Base-by-base conservation (phyloP, 805 yeast species). In the Kodamaea nitidulidarum region DNA sequence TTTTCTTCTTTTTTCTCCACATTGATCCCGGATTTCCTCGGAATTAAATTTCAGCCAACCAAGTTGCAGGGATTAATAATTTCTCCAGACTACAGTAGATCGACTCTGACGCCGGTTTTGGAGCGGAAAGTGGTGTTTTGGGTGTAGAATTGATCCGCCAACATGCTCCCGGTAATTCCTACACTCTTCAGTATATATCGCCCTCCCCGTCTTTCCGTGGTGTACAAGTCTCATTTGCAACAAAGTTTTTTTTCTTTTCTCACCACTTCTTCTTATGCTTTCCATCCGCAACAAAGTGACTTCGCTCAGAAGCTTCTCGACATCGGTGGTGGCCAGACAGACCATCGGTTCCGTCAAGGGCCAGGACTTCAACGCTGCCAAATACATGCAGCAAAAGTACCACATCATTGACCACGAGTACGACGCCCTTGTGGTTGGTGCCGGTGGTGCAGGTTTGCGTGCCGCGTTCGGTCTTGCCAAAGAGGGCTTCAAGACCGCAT, bases 401-500 rank as follows among this genome's bases (percentile, higher is more conserved):
- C 93, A 88, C 58, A 82, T 91, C 48, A 82, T 91, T 51, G 98
- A 91, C 68, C 98, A 91, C 66, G 98, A 93, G 66, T 91, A 93
- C 68, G 98, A 91, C 72, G 88, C 96, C 75, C 80, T 91, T 36
- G 98, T 91, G 44, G 88, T 91, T 40, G 98, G 98, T 58, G 98
- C 98, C 42, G 98, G 98, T 58, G 98, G 98, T 64, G 98, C 98
- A 36, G 98, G 98, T 61, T 73, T 91, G 45, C 82, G 98, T 71
- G 98, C 98, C 30, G 98, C 98, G 27, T 93, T 91, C 54, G 98
- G 98, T 49, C 76, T 91, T 42, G 96, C 97, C 42, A 90, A 88
- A 60, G 95, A 95, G 40, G 98, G 98, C 32, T 91, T 75, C 74
- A 91, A 93, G 67, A 91, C 96, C 33, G 98, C 98, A 26, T 93